Evolutionary conservation across 371 early-diverging fungal genomes (phyloP).

Genomic region (Fennellomyces sp.): DNA sequence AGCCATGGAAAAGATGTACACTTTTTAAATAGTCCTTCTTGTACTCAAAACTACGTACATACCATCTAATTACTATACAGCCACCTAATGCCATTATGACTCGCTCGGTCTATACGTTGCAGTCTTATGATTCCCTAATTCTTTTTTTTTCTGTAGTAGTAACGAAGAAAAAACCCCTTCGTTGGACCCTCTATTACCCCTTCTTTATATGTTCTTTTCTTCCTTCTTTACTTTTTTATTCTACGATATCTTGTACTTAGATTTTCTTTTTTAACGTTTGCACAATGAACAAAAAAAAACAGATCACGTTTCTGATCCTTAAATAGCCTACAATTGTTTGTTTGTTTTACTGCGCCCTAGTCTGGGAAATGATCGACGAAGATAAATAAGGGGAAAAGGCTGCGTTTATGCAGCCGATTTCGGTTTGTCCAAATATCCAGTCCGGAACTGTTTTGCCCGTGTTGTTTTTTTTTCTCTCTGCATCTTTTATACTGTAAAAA

Average conservation of each 20-base stretch:
- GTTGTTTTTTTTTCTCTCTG: background rate
- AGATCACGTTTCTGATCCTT: too few species aligned
- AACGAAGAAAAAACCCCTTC: background rate
- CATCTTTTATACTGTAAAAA: background rate
- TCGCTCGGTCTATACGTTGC: background rate
- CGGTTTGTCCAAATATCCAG: background rate
- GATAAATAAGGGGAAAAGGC: too few species aligned
- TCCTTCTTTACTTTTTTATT: too few species aligned
- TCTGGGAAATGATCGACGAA: too few species aligned
- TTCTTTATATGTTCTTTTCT: background rate
- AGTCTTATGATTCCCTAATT: background rate
- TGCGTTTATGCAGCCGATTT: too few species aligned
- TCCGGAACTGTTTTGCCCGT: background rate
- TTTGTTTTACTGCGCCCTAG: too few species aligned
- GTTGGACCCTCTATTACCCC: background rate
- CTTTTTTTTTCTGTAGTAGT: background rate
- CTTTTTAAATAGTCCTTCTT: slow-evolving; percentile 19
- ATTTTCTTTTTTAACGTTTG: background rate
- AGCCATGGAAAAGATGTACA: slow-evolving; percentile 56
- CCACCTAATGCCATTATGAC: too few species aligned
- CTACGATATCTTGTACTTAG: background rate
- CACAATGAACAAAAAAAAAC: too few species aligned
- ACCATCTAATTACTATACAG: too few species aligned
- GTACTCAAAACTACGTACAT: background rate
- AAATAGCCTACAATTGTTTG: too few species aligned